Conservation (phyloP, 305 asterid species). For the Fraxinus angustifolia region DNA sequence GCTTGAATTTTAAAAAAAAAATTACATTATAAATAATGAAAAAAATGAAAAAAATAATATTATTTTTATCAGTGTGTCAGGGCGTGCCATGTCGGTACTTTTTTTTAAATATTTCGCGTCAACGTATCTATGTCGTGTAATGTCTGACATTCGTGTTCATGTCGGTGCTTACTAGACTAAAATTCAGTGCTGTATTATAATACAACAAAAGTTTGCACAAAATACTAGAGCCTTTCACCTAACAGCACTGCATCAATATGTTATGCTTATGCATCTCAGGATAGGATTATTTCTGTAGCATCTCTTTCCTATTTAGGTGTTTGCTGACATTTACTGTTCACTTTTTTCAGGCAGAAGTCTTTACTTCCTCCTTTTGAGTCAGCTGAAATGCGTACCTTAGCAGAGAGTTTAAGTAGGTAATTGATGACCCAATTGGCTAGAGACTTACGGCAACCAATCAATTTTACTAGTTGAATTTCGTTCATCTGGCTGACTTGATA, state of each 20-base stretch:
- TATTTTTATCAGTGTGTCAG: background rate
- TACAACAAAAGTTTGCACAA: background rate
- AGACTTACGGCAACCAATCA: background rate
- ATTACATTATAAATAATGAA: background rate
- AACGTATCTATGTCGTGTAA: background rate
- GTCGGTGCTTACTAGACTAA: background rate
- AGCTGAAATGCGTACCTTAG: constrained; percentile 82
- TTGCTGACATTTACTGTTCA: constrained; percentile 28
- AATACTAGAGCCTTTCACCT: constrained; percentile 1
- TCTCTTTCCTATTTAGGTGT: background rate
- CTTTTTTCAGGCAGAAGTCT: constrained; percentile 63
- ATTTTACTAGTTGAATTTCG: constrained; percentile 9
- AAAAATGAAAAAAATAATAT: too few species aligned
- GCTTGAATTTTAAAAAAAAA: background rate
- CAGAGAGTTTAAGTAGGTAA: constrained; percentile 92
- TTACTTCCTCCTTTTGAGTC: constrained; percentile 89
- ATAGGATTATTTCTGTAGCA: constrained; percentile 14
- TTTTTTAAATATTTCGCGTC: background rate
- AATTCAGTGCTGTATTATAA: background rate
- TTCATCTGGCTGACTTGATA: constrained; percentile 18
- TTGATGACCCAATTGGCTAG: constrained; percentile 13
- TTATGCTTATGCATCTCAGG: background rate
- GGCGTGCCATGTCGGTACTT: background rate
- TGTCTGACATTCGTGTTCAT: background rate
- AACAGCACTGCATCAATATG: background rate